Evolutionary conservation across 768 basidiomycete genomes (phyloP), one percentile per base, ranked within the genome.

Genomic region (Serpula lacrymans): DNA sequence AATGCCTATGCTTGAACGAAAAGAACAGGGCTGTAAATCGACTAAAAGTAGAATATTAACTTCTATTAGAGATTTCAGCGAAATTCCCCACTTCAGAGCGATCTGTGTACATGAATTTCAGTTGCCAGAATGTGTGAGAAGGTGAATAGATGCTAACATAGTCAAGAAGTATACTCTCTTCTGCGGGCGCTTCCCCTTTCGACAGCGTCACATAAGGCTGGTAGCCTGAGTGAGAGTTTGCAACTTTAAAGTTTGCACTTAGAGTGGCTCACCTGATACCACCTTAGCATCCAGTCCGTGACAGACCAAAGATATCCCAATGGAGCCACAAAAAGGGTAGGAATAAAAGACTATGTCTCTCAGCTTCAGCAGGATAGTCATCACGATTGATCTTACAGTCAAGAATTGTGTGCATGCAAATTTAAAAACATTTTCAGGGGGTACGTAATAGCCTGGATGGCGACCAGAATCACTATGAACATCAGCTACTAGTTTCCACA

Each of bases 191-290:
- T 45, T 63, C 62, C 2, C 80, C 82, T 48, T 67, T 63, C 13
- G 74, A 68, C 20, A 87, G 59, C 5, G 70, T 59, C 5, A 87
- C 63, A 45, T 82, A 86, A 3, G 84, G 82, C 83, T 86, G 43
- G n/a, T n/a, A n/a, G n/a, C n/a, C n/a, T n/a, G n/a, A n/a, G n/a
- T n/a, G n/a, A n/a, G n/a, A n/a, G n/a, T n/a, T n/a, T n/a, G 48
- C 42, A 35, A 49, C 18, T 22, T 10, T 28, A 26, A 29, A 33
- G n/a, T n/a, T 27, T 11, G 4, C 22, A 20, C 7, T 21, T 18
- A 41, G 9, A 14, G 16, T 23, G 27, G 44, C 70, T 3, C 55
- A 82, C 83, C 55, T 86, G 80, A 50, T 77, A 76, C 66, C 64
- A 69, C 41, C 75, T 63, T 10, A 84, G 49, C 48, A 64, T 67